Conservation (phyloP, 2,329 filamentous ascomycete genomes). For the Aciculosporium take region DNA sequence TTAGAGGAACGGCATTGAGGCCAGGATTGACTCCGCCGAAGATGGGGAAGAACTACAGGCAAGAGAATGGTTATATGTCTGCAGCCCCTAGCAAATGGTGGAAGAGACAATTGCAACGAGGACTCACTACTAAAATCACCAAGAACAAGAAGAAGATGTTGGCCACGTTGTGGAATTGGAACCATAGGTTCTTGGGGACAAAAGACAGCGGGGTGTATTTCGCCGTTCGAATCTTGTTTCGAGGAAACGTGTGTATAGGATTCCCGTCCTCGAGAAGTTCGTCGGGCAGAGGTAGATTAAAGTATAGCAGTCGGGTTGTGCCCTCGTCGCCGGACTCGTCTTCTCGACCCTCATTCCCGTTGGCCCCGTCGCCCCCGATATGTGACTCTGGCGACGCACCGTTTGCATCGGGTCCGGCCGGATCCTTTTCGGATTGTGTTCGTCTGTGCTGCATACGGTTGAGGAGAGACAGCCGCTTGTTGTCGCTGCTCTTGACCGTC, state of each 20-base stretch:
- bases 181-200: constrained; percentile 90
- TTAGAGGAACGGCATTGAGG: constrained; percentile 77
- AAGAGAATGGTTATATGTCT: background rate
- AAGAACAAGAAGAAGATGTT: constrained; percentile 97
- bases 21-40: constrained; percentile 88
- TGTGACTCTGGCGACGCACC: constrained; percentile 14
- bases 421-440: constrained; percentile 55
- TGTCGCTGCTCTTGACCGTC: constrained; percentile 56
- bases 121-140: constrained; percentile 79
- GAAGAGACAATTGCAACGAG: background rate
- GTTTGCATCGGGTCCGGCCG: constrained; percentile 22
- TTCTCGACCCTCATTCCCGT: constrained; percentile 21
- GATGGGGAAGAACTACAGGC: constrained; percentile 77
- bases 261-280: constrained; percentile 64
- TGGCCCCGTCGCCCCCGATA: constrained; percentile 14
- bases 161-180: constrained; percentile 96
- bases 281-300: constrained; percentile 69
- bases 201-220: constrained; percentile 96
- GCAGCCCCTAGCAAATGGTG: background rate
- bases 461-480: constrained; percentile 73
- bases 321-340: constrained; percentile 26
- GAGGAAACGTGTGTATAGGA: constrained; percentile 53
- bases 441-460: constrained; percentile 57
- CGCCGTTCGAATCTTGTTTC: constrained; percentile 95
- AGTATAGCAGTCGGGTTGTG: constrained; percentile 53